Conservation (phyloP, 495 filamentous ascomycete species). For the Penicillium angulare region DNA sequence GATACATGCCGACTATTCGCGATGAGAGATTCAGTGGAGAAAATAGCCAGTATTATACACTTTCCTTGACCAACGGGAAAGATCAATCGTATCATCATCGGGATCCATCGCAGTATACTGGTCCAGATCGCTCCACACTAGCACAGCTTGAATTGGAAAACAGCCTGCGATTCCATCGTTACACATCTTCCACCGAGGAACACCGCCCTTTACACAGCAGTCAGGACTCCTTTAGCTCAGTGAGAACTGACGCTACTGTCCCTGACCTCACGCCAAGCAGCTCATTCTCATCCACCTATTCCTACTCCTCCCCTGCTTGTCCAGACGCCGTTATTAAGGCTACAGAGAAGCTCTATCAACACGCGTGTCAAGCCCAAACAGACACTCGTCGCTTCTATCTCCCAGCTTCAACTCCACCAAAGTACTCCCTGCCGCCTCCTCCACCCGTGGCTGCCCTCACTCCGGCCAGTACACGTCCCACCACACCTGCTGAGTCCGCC, state of each 20-base stretch:
- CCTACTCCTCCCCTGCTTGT: constrained; percentile 33
- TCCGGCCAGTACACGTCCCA: constrained; percentile 17
- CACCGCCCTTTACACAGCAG: constrained; percentile 25
- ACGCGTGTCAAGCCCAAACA: constrained; percentile 17
- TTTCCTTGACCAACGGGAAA: constrained; percentile 29
- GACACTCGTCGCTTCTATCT: constrained; percentile 26
- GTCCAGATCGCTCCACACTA: constrained; percentile 34
- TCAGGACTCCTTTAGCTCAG: constrained; percentile 40
- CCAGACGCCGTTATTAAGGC: constrained; percentile 31
- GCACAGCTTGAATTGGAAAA: constrained; percentile 40
- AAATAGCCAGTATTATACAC: constrained; percentile 34
- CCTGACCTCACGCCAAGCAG: constrained; percentile 47
- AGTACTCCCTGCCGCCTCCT: constrained; percentile 32
- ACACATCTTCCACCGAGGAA: constrained; percentile 28
- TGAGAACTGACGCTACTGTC: constrained; percentile 31
- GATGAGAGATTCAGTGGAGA: constrained; percentile 38
- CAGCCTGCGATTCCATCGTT: constrained; percentile 28
- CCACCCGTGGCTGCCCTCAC: constrained; percentile 28
- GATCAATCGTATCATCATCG: constrained; percentile 8
- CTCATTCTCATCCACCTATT: constrained; percentile 45
- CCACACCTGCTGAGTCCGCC: constrained; percentile 14
- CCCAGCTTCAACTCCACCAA: constrained; percentile 33
- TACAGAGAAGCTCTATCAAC: constrained; percentile 31
- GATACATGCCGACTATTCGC: constrained; percentile 26
- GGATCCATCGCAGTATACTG: constrained; percentile 15